Base-by-base conservation (phyloP, 139 green algal genomes). In the Coelastrella sp. region DNA sequence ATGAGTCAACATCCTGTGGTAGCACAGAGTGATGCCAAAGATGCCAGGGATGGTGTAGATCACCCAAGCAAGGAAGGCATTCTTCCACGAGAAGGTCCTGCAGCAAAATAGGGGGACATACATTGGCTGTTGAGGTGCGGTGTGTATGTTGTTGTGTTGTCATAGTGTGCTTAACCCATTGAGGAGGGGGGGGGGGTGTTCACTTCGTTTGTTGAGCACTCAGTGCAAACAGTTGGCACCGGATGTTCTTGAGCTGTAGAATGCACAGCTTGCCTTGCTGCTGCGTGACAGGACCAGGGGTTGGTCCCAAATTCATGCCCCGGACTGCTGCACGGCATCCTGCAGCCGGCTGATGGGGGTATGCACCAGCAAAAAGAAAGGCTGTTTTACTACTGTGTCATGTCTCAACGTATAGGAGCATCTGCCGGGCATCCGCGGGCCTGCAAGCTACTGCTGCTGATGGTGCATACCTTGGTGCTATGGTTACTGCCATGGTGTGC, bases 21-120 rank as follows among this genome's bases (percentile, higher is more conserved):
- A 99, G n/a, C 92, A 95, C 3, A 98, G 90, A 1, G 97, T 99
- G 92, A 99, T 99, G 78, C 97, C 97, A 65, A 99, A 92, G 83
- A 94, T 96, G 56, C 96, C 96, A 47, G 96, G 95, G 75, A 95
- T 91, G 68, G 93, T 93, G 14, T 95, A 95, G 7, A 92, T 71
- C 5, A 95, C 90, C 23, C 85, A 93, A 32, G 94, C 82, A 0
- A 89, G 60, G 85, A 10, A 8, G 5, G 23, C 22, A 17, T 83
- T 84, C 19, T 54, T 60, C 85, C 85, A 90, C 7, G 73, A 73
- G 58, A 83, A 90, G 8, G 66, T 80, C 68, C 83, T 88, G 68
- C 82, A 78, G 22, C n/a, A 5, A 7, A 2, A 83, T 66, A 8
- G 7, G 58, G 58, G 61, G 61, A 71, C 61, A 19, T 71, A 13